Base-by-base conservation (phyloP, 495 filamentous ascomycete species). In the Daldinia loculata region DNA sequence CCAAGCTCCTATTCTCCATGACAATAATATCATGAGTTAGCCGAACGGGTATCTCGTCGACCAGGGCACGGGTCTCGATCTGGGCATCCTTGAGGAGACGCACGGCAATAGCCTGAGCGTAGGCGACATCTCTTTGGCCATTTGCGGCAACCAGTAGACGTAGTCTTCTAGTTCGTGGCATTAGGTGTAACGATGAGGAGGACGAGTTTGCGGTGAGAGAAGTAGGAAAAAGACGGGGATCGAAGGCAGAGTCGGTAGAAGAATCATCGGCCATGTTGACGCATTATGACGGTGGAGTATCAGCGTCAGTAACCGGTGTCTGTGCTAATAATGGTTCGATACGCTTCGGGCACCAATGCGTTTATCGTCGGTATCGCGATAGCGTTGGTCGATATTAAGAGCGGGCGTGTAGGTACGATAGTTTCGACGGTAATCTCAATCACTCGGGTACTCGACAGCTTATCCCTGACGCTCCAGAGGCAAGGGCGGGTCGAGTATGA, bases 31-130 rank as follows among this genome's bases (percentile, higher is more conserved):
- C 82, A 68, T 87, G 85, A 2, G 81, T 80, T 29, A 88, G 73
- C 41, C 86, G 77, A 63, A 84, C 74, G 2, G 83, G 81, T 63
- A 84, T 76, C 32, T 86, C 84, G 72, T 88, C 86, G 68, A 85
- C 81, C 48, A 88, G 83, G 58, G 84, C 85, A 30, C 84, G 80
- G 0, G 81, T 86, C 65, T 84, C 83, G 68, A 88, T 85, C 61
- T 85, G 83, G 11, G 82, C 61, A 30, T 88, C 81, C 67, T 86
- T 86, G 30, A 85, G 85, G 0, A 88, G 81, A 59, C 86, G 83
- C 15, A 88, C 82, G 57, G 84, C 84, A 51, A 88, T 83, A 11
- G 82, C 79, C 67, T 86, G 80, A 19, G 86, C 86, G 61, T 79
- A 83, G 51, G 85, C 82, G 38, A 85, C 80, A 52, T 88, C 84